Conservation (phyloP, 768 basidiomycete species). For the Russula emetica region DNA sequence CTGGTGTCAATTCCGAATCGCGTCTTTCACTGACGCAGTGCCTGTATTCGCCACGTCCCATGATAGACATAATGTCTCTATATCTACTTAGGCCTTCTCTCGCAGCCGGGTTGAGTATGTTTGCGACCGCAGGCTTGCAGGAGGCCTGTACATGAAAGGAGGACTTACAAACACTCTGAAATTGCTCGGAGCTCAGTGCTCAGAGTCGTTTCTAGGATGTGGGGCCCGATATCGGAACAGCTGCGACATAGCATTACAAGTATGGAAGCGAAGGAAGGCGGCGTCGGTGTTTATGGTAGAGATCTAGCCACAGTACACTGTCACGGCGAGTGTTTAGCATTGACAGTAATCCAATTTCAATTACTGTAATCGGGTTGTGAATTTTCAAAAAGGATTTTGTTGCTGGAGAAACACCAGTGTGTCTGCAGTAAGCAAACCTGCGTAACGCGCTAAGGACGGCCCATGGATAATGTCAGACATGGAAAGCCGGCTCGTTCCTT, state of each 20-base stretch:
- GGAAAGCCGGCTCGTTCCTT: background rate
- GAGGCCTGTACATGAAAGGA: background rate
- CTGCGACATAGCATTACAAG: background rate
- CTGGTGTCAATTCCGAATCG: background rate
- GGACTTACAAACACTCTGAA: background rate
- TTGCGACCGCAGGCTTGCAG: background rate
- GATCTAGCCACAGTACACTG: background rate
- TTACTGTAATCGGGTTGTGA: too few species aligned
- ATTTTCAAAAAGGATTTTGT: background rate
- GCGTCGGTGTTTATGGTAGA: background rate
- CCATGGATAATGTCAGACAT: background rate
- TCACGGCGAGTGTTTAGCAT: too few species aligned
- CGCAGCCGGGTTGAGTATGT: background rate
- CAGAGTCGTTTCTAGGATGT: background rate
- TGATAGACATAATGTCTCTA: background rate
- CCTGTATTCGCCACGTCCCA: background rate
- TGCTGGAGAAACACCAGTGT: background rate
- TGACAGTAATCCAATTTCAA: too few species aligned
- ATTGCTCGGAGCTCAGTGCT: background rate
- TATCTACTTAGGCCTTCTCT: background rate
- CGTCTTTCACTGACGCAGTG: background rate
- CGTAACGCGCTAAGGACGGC: too few species aligned
- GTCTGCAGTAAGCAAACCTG: background rate
- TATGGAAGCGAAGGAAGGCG: background rate
- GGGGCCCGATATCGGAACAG: background rate